Conservation (phyloP, 2,329 filamentous ascomycete species). For the Hypoxylon sp. region DNA sequence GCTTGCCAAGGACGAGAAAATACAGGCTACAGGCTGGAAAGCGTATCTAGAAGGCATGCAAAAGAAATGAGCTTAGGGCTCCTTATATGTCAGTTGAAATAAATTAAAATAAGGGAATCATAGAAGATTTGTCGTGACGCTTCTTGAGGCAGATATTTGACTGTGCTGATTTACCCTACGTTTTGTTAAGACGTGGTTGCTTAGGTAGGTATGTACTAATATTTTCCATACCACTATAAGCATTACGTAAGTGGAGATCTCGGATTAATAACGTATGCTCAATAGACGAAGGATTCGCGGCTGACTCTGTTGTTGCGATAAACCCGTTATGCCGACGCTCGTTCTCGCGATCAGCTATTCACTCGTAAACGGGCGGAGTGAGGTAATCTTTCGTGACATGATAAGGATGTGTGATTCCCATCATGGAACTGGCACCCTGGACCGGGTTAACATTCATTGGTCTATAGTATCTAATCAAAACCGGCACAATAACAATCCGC, state of each 20-base stretch:
- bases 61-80: constrained; percentile 22
- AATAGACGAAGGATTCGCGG: neutral
- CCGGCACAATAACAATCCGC: neutral
- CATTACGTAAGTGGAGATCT: neutral
- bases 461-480: neutral
- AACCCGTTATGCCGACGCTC: neutral
- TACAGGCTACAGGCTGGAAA: constrained; percentile 71
- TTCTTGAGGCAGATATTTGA: neutral
- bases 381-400: neutral
- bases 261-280: neutral
- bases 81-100: neutral
- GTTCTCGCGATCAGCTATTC: neutral
- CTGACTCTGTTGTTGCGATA: neutral
- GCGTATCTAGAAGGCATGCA: constrained; percentile 64
- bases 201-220: too few species aligned
- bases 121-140: neutral
- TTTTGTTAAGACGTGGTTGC: neutral
- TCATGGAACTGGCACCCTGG: neutral
- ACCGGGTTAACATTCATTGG: neutral
- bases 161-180: neutral
- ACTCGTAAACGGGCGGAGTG: neutral
- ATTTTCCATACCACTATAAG: neutral
- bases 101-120: neutral
- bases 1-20: constrained; percentile 70
- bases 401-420: neutral